Conservation (phyloP, 1,284 basidiomycete species). For the Melampsora americana region DNA sequence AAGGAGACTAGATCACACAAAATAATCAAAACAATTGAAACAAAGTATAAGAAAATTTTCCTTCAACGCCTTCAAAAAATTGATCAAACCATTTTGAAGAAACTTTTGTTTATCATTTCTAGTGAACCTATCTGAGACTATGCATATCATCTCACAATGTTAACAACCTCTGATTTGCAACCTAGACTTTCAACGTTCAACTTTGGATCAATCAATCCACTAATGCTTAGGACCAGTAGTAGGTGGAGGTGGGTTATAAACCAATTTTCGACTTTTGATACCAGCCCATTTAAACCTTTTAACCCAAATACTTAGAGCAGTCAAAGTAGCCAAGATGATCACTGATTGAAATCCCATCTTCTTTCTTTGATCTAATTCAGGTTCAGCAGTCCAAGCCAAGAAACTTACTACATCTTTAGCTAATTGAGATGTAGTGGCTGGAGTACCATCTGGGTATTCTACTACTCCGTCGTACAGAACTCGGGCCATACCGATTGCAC, state of each 20-base stretch:
- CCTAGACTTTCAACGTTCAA: too few relatives aligned
- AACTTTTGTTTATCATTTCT: too few relatives aligned
- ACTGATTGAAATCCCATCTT: constrained; percentile 71
- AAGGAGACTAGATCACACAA: too few relatives aligned
- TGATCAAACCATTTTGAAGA: too few relatives aligned
- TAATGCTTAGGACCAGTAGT: constrained; percentile 28
- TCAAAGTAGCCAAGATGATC: constrained; percentile 79
- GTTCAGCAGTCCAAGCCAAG: constrained; percentile 72
- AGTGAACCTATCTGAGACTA: too few relatives aligned
- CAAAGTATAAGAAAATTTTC: too few relatives aligned
- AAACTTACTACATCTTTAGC: constrained; percentile 97
- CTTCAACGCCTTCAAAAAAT: too few relatives aligned
- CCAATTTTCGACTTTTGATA: constrained; percentile 86
- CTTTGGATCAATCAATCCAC: neutral
- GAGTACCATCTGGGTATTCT: constrained; percentile 93
- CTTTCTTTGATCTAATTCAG: constrained; percentile 97
- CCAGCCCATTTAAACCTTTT: constrained; percentile 92
- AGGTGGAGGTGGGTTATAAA: constrained; percentile 39
- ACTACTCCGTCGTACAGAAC: constrained; percentile 88
- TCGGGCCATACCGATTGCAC: constrained; percentile 97
- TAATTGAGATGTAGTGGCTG: constrained; percentile 97
- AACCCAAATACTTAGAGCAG: constrained; percentile 76
- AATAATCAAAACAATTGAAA: too few relatives aligned
- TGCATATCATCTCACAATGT: too few relatives aligned
- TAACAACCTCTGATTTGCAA: too few relatives aligned